Base-by-base conservation (phyloP, 139 green algal genomes). In the Pleodorina starrii region DNA sequence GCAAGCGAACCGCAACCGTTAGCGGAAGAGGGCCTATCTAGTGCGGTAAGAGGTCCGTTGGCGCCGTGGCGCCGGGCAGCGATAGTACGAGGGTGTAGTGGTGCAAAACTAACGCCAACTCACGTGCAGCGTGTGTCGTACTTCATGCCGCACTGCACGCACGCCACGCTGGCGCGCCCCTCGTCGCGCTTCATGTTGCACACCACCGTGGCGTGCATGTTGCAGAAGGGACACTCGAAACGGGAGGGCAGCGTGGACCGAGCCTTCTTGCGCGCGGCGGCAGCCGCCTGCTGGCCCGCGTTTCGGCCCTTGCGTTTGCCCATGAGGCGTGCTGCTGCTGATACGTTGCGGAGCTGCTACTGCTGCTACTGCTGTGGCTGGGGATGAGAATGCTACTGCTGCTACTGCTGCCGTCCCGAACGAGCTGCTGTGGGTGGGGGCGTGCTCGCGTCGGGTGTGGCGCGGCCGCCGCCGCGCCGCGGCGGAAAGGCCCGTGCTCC, bases 181-280 rank as follows among this genome's bases (percentile, higher is more conserved):
- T 79, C 23, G 17, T 88, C 82, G 2, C 23, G 82, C 66, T 79
- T 38, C 19, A 88, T 46, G 1, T 1, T 51, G 66, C 32, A 60
- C 12, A 59, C 21, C 44, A 88, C 82, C 42, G 44, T 43, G 0
- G 4, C 9, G 23, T 51, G 66, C 43, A 48, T 38, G 59, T 80
- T 88, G 66, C 82, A 88, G 66, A 88, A 88, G 44, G 66, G 82
- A 63, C 82, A 88, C 38, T 69, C 44, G 43, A 88, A 88, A 63
- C 60, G 63, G 2, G n/a, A 54, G 3, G 82, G 82, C 66, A 88
- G 82, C 32, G 32, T 69, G 0, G 60, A 80, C 32, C 82, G 82
- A n/a, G 82, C 82, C 2, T 17, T 12, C n/a, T 68, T 68, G 0
- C 29, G 29, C 14, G 82, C 82, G 32, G 44, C n/a, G 2, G 44